Evolutionary conservation across 176 grass and related monocot species (phyloP).

Genomic region (Luzula sylvatica): DNA sequence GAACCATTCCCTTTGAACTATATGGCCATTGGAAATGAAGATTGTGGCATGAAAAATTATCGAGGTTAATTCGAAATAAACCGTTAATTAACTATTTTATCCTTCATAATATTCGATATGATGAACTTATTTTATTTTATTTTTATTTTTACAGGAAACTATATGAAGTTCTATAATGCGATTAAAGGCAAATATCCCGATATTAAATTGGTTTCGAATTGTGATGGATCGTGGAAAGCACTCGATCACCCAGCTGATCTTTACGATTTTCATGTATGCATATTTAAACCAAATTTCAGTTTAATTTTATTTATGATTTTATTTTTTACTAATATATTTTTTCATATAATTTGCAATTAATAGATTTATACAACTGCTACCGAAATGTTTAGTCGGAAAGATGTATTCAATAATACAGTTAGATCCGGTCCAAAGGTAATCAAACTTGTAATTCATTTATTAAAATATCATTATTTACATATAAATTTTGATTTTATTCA

Average conservation of each 20-base stretch:
- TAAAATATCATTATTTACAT: not conserved
- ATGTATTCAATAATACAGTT: constrained; percentile 44
- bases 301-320: not conserved
- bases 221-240: constrained; percentile 50
- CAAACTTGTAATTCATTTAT: not conserved
- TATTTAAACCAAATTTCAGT: constrained; percentile 3
- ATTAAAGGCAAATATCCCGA: constrained; percentile 73
- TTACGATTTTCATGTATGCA: constrained; percentile 77
- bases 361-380: constrained; percentile 77
- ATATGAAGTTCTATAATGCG: constrained; percentile 61
- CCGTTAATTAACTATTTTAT: not conserved
- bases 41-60: constrained; percentile 39
- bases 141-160: constrained; percentile 47
- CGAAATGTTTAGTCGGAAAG: constrained; percentile 57
- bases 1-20: constrained; percentile 89
- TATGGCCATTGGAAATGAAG: constrained; percentile 92
- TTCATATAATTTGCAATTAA: constrained; percentile 8
- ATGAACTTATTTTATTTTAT: constrained; percentile 14
- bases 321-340: not conserved
- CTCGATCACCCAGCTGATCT: constrained; percentile 91
- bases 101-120: not conserved
- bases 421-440: constrained; percentile 75
- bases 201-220: constrained; percentile 86
- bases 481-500: too few species aligned
- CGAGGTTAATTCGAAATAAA: not conserved